Conservation (phyloP, 2,329 filamentous ascomycete genomes). For the Neodidymelliopsis sp. region DNA sequence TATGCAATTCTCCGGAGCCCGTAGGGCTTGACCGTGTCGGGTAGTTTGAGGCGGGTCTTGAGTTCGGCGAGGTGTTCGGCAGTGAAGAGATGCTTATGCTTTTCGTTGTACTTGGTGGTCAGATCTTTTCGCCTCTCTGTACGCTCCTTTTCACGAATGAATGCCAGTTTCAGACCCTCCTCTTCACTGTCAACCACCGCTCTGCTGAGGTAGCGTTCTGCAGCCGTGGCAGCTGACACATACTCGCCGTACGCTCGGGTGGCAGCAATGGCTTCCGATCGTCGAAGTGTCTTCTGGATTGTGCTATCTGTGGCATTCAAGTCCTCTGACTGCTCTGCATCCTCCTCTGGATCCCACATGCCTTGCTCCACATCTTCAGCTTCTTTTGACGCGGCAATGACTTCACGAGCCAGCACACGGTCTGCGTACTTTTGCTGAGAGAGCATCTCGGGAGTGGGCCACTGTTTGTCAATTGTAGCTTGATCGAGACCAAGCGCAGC, state of each 20-base stretch:
- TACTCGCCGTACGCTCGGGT: constrained; percentile 26
- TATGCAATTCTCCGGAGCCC: constrained; percentile 21
- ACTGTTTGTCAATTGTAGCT: constrained; percentile 42
- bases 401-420: constrained; percentile 17
- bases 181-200: constrained; percentile 33
- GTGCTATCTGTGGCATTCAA: constrained; percentile 18
- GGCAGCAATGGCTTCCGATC: constrained; percentile 13
- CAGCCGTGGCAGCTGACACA: constrained; percentile 21
- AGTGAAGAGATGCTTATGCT: constrained; percentile 22
- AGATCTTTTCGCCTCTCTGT: constrained; percentile 12
- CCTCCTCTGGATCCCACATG: constrained; percentile 19
- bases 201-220: constrained; percentile 26
- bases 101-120: constrained; percentile 19
- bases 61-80: constrained; percentile 22
- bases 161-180: constrained; percentile 35
- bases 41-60: constrained; percentile 17
- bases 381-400: constrained; percentile 9
- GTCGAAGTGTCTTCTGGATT: neutral
- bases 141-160: constrained; percentile 30
- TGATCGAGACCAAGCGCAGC: constrained; percentile 69
- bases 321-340: constrained; percentile 21
- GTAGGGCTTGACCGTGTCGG: constrained; percentile 15
- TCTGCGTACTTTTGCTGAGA: constrained; percentile 23
- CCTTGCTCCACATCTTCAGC: constrained; percentile 12
- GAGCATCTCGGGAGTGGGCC: constrained; percentile 35